phyloP scores from a whole-genome alignment of 2,329 filamentous ascomycete genomes.

The Leptographium lundbergii region DNA sequence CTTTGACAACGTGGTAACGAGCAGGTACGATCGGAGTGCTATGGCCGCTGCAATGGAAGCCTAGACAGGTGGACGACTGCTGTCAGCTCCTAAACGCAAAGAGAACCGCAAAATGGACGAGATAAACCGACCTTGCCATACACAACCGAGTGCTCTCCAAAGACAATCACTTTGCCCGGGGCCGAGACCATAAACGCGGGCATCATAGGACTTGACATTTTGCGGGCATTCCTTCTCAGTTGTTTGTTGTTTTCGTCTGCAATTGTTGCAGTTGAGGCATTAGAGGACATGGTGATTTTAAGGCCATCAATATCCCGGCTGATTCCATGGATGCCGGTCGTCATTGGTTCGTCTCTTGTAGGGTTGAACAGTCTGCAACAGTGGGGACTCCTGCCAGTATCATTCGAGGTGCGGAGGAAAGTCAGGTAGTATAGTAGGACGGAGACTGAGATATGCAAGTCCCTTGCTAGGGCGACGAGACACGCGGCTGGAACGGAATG shows the following conservation, averaged over 20 bases:
- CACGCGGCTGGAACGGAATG: neutral
- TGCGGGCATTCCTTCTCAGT: conserved; percentile 31
- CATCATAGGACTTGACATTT: conserved; percentile 54
- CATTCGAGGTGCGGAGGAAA: neutral
- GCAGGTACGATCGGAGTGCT: conserved; percentile 88
- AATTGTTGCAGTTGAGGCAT: conserved; percentile 11
- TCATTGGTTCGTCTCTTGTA: conserved; percentile 5
- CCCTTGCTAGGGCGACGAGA: neutral
- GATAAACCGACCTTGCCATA: conserved; percentile 62
- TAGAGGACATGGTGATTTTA: conserved; percentile 16
- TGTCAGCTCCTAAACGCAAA: neutral
- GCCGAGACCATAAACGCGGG: conserved; percentile 96
- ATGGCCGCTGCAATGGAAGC: conserved; percentile 91
- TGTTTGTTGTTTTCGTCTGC: conserved; percentile 20
- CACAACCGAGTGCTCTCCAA: conserved; percentile 96
- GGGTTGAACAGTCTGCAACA: neutral
- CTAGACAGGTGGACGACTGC: conserved; percentile 25
- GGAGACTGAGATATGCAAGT: neutral
- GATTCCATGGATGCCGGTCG: conserved; percentile 13
- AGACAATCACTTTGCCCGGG: conserved; percentile 95
- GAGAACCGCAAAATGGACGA: neutral
- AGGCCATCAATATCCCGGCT: conserved; percentile 12
- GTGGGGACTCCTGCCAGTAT: neutral
- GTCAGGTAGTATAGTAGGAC: neutral
- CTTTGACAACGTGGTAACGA: conserved; percentile 88